phyloP scores from a whole-genome alignment of 805 yeast species.

The Zygoascus tannicola region DNA sequence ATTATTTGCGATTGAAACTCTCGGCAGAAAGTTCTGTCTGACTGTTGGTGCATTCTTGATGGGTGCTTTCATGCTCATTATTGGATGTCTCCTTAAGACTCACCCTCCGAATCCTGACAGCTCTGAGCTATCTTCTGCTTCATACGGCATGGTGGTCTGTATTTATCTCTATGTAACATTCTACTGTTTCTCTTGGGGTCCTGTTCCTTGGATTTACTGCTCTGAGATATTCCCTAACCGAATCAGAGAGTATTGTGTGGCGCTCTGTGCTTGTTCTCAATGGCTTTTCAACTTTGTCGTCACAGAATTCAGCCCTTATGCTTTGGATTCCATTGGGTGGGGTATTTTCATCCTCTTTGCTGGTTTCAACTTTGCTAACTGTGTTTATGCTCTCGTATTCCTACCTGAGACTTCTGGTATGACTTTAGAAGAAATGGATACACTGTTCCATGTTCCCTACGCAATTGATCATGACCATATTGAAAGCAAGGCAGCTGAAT shows the following conservation, averaged over 20 bases:
- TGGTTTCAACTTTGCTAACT: constrained; percentile 52
- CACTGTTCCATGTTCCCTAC: constrained; percentile 32
- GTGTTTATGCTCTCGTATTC: constrained; percentile 33
- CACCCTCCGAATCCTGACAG: constrained; percentile 24
- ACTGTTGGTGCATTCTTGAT: constrained; percentile 18
- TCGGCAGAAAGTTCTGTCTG: constrained; percentile 20
- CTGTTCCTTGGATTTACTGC: constrained; percentile 16
- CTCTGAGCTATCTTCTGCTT: constrained; percentile 10
- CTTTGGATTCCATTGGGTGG: constrained; percentile 2
- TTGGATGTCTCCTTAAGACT: constrained; percentile 18
- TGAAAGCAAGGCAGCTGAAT: neutral
- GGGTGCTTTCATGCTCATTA: constrained; percentile 17
- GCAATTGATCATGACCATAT: neutral
- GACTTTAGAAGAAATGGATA: constrained; percentile 63
- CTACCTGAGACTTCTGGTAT: constrained; percentile 65
- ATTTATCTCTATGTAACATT: constrained; percentile 12
- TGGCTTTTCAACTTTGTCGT: constrained; percentile 12
- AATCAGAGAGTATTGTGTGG: constrained; percentile 13
- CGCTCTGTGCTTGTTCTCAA: constrained; percentile 8
- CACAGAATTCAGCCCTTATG: constrained; percentile 5
- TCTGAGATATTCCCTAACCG: constrained; percentile 17
- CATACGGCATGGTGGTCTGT: constrained; percentile 12
- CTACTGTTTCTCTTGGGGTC: constrained; percentile 17
- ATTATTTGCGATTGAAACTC: constrained; percentile 19
- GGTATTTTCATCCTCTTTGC: constrained; percentile 33